phyloP scores from a whole-genome alignment of 1,139 yeast species.

The Casaregolazyma lundiana region DNA sequence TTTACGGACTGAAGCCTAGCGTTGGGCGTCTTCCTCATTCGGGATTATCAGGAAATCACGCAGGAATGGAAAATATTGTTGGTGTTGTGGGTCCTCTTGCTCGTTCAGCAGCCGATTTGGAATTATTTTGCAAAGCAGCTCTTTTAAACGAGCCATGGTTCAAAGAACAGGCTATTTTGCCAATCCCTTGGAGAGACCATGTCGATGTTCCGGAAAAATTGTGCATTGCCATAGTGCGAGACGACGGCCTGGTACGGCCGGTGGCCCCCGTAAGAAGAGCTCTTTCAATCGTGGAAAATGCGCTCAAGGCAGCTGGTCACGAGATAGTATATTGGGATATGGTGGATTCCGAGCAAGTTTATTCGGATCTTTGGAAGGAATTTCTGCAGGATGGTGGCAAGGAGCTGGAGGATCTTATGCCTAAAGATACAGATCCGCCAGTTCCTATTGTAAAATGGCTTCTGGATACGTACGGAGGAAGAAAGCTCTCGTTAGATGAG shows the following conservation, averaged over 20 bases:
- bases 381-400: conserved; percentile 14
- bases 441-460: conserved; percentile 6
- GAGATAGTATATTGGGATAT: conserved; percentile 36
- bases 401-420: conserved; percentile 3
- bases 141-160: conserved; percentile 16
- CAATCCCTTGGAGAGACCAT: conserved; percentile 34
- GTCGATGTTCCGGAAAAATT: conserved; percentile 41
- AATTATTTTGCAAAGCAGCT: conserved; percentile 13
- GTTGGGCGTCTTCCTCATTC: conserved; percentile 49
- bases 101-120: conserved; percentile 14
- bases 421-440: conserved; percentile 4
- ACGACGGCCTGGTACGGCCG: conserved; percentile 32
- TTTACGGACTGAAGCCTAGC: conserved; percentile 65
- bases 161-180: conserved; percentile 12
- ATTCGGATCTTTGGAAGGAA: conserved; percentile 10
- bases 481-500: conserved; percentile 8
- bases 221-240: conserved; percentile 31
- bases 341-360: conserved; percentile 9
- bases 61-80: conserved; percentile 10
- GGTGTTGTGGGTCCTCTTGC: conserved; percentile 17
- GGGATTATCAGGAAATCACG: conserved; percentile 9
- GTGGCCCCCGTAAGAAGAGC: conserved; percentile 44
- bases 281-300: conserved; percentile 25
- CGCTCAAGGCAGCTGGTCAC: conserved; percentile 25
- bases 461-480: conserved; percentile 4